Base-by-base conservation (phyloP, 495 filamentous ascomycete species). In the Penicillium cinerascens region DNA sequence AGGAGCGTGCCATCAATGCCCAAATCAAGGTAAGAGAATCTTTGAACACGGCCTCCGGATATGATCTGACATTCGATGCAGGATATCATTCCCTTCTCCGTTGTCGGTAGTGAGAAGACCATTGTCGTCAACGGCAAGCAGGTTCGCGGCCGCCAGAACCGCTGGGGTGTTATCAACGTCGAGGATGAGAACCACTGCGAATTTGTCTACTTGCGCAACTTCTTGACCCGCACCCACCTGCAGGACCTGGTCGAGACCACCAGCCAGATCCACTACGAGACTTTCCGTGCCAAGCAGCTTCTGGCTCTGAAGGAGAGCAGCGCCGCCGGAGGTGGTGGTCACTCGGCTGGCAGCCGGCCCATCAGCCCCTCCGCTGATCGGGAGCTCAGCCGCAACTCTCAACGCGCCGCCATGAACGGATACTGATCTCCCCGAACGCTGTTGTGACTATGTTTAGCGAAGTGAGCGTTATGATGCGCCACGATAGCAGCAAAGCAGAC, bases 181-280 rank as follows among this genome's bases (percentile, higher is more conserved):
- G 93, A 99, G 77, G 91, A 99, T 60, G 93, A 97, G 78, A 95
- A 85, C 73, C 93, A 99, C 77, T 99, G 93, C 84, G 93, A 99
- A 81, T 99, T 99, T 66, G 87, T 97, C 63, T 96, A 93, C 71
- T 82, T 99, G 48, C 83, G 93, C 62, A 92, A 99, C 80, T 99
- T 99, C 83, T 81, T 99, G 52, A 96, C 89, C 65, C 86, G 92
- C 68, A 92, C 93, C 41, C 93, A 99, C 73, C 79, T 95, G 48
- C 88, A 99, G 78, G 93, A 99, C 63, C 83, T 99, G 50, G 97
- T 99, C 71, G 93, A 96, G 72, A 99, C 93, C 11, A 99, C 93
- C n/a, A 96, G 92, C 59, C 93, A 97, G 78, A 99, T 97, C 74
- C 93, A 99, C 79, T 99, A 99, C 78, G 93, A 99, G 80, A 95